Evolutionary conservation across 768 basidiomycete genomes (phyloP), one percentile per base, ranked within the genome.

Genomic region (Lactarius evosmus): DNA sequence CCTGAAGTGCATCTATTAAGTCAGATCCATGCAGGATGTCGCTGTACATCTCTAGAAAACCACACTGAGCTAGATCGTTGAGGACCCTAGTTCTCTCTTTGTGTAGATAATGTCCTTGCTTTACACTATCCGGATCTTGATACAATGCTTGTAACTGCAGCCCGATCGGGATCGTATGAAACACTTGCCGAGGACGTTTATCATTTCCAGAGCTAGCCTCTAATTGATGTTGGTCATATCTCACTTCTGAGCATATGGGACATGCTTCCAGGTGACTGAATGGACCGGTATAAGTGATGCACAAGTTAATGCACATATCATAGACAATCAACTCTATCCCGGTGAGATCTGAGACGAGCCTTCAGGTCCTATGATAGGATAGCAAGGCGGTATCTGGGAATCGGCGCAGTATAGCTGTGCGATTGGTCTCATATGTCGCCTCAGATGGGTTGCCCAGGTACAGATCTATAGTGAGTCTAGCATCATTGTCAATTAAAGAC

Each of bases 21-120:
- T 72, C 72, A 51, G 75, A 65, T 1, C 58, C 58, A 12, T 75
- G 62, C 49, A 71, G 74, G 2, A 79, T 55, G 41, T 80, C 76
- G 6, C 72, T 69, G 22, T 64, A 55, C 32, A 58, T 58, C 1
- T 61, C 56, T 7, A 46, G 8, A n/a, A 3, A 32, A 2, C 17
- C 12, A 7, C 2, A n/a, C 5, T 7, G 5, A 4, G n/a, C 1
- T 6, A 44, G 2, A 27, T 30, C 56, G 17, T 29, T 1, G 8
- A 33, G 33, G 8, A 33, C 11, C 33, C 7, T 33, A 11, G 33
- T 9, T 33, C 33, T 33, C 33, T 33, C 33, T 33, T 33, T 2
- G 33, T 2, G 33, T 33, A 33, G 33, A 11, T 33, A 33, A 33
- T 33, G 33, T 9, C 8, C 33, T 2, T 11, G 33, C 33, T 2